Base-by-base conservation (phyloP, 108 stramenopile genomes). In the Pelagomonas calceolata region DNA sequence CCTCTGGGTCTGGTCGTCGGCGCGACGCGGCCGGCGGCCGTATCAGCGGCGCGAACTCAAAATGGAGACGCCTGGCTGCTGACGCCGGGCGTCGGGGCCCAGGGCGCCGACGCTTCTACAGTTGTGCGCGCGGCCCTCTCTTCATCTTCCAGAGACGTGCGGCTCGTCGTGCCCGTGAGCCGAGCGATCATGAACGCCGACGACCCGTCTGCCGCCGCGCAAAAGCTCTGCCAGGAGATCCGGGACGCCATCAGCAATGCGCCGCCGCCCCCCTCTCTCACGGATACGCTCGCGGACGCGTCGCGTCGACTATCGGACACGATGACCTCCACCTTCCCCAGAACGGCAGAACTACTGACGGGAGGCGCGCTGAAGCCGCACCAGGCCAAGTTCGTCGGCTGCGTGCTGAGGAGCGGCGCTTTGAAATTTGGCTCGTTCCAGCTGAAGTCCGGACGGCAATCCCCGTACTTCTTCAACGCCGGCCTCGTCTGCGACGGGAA, bases 391-490 rank as follows among this genome's bases (percentile, higher is more conserved):
- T 97, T 99, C 73, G 72, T 99, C 72, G 89, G 94, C 76, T 94
- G 95, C 73, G 91, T 91, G 70, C 75, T 99, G 30, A 66, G 70
- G 34, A 75, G 89, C 68, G 90, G 91, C 34, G 98, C 95, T 16
- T 82, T 99, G 29, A 91, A 89, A 63, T 97, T 99, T 79, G 98
- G 95, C 39, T 83, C 83, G 1, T 98, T 98, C 84, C 88, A 86
- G n/a, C 85, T 99, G 51, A 99, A 99, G 75, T 95, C 93, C 75
- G 96, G 96, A 67, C 85, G 98, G 46, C 88, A 83, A 4, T 94
- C 92, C n/a, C 98, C 98, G 0, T 99, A 99, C 83, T 99, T 99
- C 76, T 99, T 99, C 86, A 99, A 99, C 80, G 98, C 98, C 12
- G 98, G 97, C 60, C 76, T 90, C 60, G 94, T 95, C 78, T 85